Evolutionary conservation across 768 basidiomycete species (phyloP), one percentile per base, ranked within the genome.

Genomic region (Auricularia cornea): DNA sequence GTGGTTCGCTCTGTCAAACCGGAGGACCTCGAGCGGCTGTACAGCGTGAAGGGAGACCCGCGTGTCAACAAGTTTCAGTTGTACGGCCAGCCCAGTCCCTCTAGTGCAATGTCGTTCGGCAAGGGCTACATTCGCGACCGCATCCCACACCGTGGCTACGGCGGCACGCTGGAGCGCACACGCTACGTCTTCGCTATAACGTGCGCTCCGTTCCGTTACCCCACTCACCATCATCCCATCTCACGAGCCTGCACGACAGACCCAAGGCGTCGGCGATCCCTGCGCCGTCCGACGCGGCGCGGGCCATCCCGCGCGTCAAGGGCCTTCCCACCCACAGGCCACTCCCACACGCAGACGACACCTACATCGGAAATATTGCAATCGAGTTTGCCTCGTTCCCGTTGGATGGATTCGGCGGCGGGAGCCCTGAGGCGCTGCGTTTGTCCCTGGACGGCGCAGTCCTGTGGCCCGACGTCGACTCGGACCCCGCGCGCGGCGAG

Each of bases 1-100:
- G 54, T 31, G 4, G 20, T 57, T 6, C 54, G 54, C 6, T 28
- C 54, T 10, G 54, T 57, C 1, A 31, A 57, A 20, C 54, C 29
- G 11, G 54, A 16, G 14, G 54, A 57, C 30, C 10, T 4, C 14
- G 54, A 1, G 6, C 29, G 54, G 54, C 12, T 30, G 26, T 57
- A 57, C 26, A 57, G 54, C 54, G 5, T 57, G 2, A 57, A 57
- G 26, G 54, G 54, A 16, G 54, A 57, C 30, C 26, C 54, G 6
- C 54, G 54, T 26, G 54, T 57, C 28, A 57, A 57, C 54, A 57
- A 57, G 54, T 57, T 28, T 31, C 54, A 57, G 54, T 20, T 57
- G 4, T 57, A 57, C 1, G 54, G 54, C 11, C 54, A 57, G 28
- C 54, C 54, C 6, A 29, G 29, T 6, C 18, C 54, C 26, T 10